Base-by-base conservation (phyloP, 2,329 filamentous ascomycete species). In the Paecilomyces fulvus region DNA sequence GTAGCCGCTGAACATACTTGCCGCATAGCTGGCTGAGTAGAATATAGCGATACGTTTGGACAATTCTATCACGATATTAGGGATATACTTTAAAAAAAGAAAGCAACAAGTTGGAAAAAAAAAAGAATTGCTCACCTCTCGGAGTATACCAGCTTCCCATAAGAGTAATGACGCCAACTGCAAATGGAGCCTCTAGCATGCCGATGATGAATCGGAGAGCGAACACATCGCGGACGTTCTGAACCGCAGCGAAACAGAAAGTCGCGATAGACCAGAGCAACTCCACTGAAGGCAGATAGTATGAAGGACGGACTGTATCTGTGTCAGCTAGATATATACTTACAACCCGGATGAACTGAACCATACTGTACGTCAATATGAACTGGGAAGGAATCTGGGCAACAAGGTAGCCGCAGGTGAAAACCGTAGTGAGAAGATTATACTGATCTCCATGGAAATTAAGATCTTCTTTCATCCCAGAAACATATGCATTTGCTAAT, bases 1-100 rank as follows among this genome's bases (percentile, higher is more conserved):
- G 23, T 63, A 64, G 30, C 63, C 63, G 52, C 53, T 57, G 37
- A 65, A 60, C 63, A 65, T 65, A 51, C 55, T 60, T 8, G 60
- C 63, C 20, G 60, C 59, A 14, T 60, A 58, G 31, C 61, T 59
- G 30, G 63, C 56, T 10, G 58, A 57, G 20, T 57, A 60, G 58
- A 67, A 66, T 14, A 66, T 64, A 7, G 58, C 60, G n/a, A 59
- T 61, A 33, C 65, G 57, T 52, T 65, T 65, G 33, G 60, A 63
- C 2, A 66, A 56, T 55, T 66, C 64, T 59, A 7, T 20, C 5
- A 0, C 28, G 30, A 3, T 3, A 31, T 58, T 30, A 54, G 54
- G 54, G n/a, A 25, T 14, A 37, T n/a, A 51, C 8, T 10, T 14
- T 2, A 28, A 8, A 14, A 2, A 2, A 23, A 5, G 4, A 2